Percentiles rank a stretch among this genome's conserved stretches.
Conservation (phyloP, 1,284 basidiomycete species). For the Retiboletus flavoniger region DNA sequence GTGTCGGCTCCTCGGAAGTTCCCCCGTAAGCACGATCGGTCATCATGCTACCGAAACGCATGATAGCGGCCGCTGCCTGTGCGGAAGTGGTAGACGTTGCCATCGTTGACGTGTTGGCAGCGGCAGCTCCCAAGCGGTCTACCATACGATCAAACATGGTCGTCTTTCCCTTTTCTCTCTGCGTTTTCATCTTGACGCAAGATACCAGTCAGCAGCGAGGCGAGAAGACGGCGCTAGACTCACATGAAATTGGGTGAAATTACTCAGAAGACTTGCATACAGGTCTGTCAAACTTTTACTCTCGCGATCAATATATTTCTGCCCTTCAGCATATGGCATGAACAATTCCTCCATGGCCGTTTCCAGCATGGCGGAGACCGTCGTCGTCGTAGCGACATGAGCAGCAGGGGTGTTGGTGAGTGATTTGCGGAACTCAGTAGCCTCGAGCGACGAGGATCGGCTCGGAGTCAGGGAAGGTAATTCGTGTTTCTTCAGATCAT, state of each 20-base stretch:
- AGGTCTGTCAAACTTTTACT: conserved; percentile 83
- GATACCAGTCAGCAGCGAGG: conserved; percentile 10
- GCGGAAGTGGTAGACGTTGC: conserved; percentile 67
- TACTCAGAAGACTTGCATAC: conserved; percentile 72
- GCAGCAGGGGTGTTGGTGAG: conserved; percentile 46
- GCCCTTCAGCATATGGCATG: conserved; percentile 89
- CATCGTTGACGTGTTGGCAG: conserved; percentile 59
- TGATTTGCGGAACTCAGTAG: conserved; percentile 56
- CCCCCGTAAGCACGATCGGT: conserved; percentile 54
- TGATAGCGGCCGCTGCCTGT: conserved; percentile 76
- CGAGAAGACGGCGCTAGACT: conserved; percentile 31
- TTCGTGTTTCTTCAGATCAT: conserved; percentile 93
- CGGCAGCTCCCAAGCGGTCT: conserved; percentile 81
- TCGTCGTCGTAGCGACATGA: conserved; percentile 41
- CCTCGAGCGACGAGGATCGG: conserved; percentile 56
- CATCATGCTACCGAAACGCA: conserved; percentile 80
- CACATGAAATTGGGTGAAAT: conserved; percentile 91
- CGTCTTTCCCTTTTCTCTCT: conserved; percentile 70
- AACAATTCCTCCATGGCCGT: conserved; percentile 96
- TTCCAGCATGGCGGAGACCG: conserved; percentile 86
- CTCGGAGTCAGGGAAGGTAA: conserved; percentile 61
- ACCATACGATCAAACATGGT: conserved; percentile 92
- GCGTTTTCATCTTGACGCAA: conserved; percentile 59
- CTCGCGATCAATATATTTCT: conserved; percentile 91
- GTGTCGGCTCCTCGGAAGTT: conserved; percentile 62